Evolutionary conservation across 139 green algal species (phyloP).

Genomic region (Medakamo hakoo): DNA sequence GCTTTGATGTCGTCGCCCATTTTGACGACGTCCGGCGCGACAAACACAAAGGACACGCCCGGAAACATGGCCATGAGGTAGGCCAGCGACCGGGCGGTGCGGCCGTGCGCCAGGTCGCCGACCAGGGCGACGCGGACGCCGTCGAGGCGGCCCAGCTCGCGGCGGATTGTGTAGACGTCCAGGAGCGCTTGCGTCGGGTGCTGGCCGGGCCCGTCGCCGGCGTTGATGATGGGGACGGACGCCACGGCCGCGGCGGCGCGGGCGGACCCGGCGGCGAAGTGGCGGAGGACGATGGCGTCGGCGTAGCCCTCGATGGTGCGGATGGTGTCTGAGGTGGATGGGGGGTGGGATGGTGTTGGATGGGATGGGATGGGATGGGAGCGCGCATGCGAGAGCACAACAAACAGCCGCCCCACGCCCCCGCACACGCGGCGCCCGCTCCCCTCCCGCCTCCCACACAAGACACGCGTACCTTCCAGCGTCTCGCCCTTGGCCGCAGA

Average conservation of each 20-base stretch:
- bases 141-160: constrained; percentile 79
- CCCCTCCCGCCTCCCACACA: too few relatives aligned
- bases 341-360: background rate
- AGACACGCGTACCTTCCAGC: constrained; percentile 77
- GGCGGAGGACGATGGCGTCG: constrained; percentile 91
- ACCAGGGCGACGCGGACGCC: constrained; percentile 83
- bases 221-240: constrained; percentile 85
- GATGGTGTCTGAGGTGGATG: constrained; percentile 77
- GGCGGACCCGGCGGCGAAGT: constrained; percentile 74
- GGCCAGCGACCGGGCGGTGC: constrained; percentile 74
- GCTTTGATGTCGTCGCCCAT: constrained; percentile 98
- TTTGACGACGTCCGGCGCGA: constrained; percentile 71
- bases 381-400: too few relatives aligned
- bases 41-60: constrained; percentile 86
- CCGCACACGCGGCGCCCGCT: too few relatives aligned
- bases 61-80: constrained; percentile 82
- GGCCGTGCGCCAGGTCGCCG: constrained; percentile 90
- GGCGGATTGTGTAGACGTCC: constrained; percentile 95
- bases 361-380: background rate
- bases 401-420: too few relatives aligned
- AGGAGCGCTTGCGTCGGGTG: constrained; percentile 95
- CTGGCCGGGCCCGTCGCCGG: constrained; percentile 93
- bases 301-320: constrained; percentile 88
- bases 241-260: constrained; percentile 59
- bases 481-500: constrained; percentile 97